Percentiles rank a stretch among this genome's conserved stretches.
phyloP scores from a whole-genome alignment of 768 basidiomycete genomes.

The Lactarius indigo region DNA sequence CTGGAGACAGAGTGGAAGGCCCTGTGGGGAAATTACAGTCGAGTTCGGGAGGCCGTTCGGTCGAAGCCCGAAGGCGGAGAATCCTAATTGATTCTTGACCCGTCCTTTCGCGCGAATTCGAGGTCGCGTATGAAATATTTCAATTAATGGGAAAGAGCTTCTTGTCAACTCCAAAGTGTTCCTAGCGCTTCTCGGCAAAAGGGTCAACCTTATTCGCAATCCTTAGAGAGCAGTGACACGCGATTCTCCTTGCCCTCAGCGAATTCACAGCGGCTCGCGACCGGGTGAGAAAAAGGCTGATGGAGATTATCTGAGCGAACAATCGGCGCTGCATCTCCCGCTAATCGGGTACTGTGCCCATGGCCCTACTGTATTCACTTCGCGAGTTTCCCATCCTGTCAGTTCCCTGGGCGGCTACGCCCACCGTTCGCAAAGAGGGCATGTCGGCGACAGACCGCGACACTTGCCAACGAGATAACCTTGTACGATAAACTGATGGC shows the following conservation, averaged over 20 bases:
- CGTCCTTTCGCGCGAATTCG: background rate
- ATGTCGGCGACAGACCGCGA: no score
- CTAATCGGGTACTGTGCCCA: background rate
- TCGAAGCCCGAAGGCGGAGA: constrained; percentile 1
- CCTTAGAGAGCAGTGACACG: background rate
- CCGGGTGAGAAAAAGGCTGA: background rate
- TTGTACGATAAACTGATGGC: background rate
- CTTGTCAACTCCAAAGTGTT: background rate
- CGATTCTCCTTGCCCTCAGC: background rate
- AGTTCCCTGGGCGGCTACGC: background rate
- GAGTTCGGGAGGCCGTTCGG: constrained; percentile 32
- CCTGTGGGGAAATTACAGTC: constrained; percentile 58
- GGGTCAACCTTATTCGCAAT: background rate
- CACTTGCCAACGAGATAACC: background rate
- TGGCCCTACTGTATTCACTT: no score
- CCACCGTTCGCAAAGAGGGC: background rate
- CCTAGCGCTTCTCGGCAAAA: background rate
- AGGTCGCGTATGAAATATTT: background rate
- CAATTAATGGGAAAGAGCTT: background rate
- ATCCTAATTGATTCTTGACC: background rate
- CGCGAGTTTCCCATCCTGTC: background rate
- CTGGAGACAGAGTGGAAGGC: constrained; percentile 59
- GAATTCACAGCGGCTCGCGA: background rate
- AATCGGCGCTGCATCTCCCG: no score
- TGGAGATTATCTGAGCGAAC: background rate